A percentile compares a stretch with the other conserved stretches of the same genome.
These are phyloP conservation scores for Xenoacremonium recifei DNA, from an alignment of 2,329 filamentous ascomycete genomes.

Conservation along the genomic window DNA sequence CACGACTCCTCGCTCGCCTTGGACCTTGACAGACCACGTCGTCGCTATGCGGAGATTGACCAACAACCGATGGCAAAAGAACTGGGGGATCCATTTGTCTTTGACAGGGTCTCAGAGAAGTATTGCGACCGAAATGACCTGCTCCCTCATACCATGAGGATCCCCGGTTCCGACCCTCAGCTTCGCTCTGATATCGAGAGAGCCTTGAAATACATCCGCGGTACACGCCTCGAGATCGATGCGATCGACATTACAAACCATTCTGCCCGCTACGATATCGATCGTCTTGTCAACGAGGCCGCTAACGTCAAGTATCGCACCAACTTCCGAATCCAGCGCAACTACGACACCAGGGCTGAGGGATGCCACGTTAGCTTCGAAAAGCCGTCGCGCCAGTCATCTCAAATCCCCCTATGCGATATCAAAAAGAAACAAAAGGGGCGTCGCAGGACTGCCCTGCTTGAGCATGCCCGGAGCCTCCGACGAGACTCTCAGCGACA, in stretches of 20 bases:
- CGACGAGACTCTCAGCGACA: too few species aligned
- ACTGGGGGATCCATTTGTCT: not conserved
- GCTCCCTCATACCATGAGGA: not conserved
- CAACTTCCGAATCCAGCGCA: slow-evolving; percentile 1
- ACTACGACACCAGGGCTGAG: slow-evolving; percentile 10
- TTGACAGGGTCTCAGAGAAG: not conserved
- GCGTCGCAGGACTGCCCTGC: too few species aligned
- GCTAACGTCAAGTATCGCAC: not conserved
- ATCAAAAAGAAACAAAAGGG: not conserved
- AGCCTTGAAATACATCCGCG: not conserved
- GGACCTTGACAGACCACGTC: too few species aligned
- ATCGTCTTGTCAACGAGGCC: not conserved
- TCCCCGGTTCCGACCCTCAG: accelerated
- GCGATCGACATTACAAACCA: not conserved
- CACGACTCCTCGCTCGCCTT: too few species aligned
- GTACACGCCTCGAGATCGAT: slow-evolving; percentile 1
- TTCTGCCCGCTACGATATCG: not conserved
- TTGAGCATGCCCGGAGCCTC: too few species aligned
- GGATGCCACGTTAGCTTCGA: slow-evolving; percentile 2
- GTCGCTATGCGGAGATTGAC: too few species aligned
- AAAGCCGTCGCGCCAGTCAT: too few species aligned
- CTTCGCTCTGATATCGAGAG: slow-evolving; percentile 4
- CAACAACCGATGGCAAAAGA: not conserved
- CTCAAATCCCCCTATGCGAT: not conserved
- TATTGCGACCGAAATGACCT: not conserved